Conservation (phyloP, 2,329 filamentous ascomycete genomes). For the Trichocomaceae sp. region DNA sequence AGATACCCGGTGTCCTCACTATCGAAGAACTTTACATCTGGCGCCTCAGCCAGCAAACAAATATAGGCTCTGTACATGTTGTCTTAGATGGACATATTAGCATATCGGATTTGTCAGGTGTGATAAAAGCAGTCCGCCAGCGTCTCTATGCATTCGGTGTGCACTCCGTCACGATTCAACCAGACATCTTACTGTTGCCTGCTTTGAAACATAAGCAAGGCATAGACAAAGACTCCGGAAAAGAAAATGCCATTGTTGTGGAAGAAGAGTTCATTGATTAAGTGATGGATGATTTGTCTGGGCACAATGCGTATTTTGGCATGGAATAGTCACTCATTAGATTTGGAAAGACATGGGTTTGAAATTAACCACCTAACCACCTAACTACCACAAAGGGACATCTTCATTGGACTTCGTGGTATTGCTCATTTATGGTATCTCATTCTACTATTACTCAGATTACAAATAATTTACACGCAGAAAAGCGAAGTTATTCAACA, state of each 20-base stretch:
- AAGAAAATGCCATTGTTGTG: not conserved
- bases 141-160: conserved; percentile 69
- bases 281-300: not conserved
- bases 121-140: conserved; percentile 57
- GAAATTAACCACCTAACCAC: too few species aligned
- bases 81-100: conserved; percentile 48
- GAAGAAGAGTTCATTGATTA: not conserved
- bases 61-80: conserved; percentile 63
- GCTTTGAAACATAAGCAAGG: not conserved
- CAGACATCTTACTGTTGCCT: conserved; percentile 43
- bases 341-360: not conserved
- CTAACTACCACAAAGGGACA: too few species aligned
- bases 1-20: conserved; percentile 60
- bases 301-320: not conserved
- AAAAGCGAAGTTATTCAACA: too few species aligned
- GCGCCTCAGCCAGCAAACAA: conserved; percentile 64
- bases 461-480: too few species aligned
- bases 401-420: too few species aligned
- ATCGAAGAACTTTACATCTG: conserved; percentile 70
- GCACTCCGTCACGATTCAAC: conserved; percentile 65
- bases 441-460: too few species aligned
- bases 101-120: conserved; percentile 53
- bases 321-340: not conserved
- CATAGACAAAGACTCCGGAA: not conserved
- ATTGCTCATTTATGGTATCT: too few species aligned